phyloP scores from a whole-genome alignment of 2,329 filamentous ascomycete species.

The Fusarium equiseti region DNA sequence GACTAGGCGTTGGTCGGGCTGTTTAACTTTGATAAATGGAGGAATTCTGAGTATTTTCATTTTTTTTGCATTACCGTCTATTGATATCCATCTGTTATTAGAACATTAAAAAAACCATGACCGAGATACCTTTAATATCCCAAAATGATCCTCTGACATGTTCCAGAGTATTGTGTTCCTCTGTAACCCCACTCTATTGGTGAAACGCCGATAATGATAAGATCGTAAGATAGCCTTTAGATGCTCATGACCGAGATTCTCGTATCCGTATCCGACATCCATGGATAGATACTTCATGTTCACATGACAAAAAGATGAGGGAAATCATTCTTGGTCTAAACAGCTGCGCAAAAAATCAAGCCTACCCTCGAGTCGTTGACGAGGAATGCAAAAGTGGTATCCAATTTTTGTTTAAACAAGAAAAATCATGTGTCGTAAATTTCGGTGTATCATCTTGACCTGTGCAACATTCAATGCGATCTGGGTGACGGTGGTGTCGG shows the following conservation, averaged over 20 bases:
- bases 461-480: conserved; percentile 33
- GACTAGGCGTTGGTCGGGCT: background rate
- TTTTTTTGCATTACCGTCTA: conserved; percentile 7
- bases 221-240: conserved; percentile 6
- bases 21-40: conserved; percentile 5
- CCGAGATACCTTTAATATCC: background rate
- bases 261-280: background rate
- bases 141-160: conserved; percentile 10
- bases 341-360: conserved; percentile 17
- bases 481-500: conserved; percentile 45
- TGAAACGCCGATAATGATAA: conserved; percentile 35
- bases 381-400: conserved; percentile 37
- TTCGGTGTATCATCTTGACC: conserved; percentile 3
- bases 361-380: conserved; percentile 19
- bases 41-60: conserved; percentile 2
- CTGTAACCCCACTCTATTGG: conserved; percentile 35
- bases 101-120: conserved; percentile 7
- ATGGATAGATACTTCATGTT: conserved; percentile 18
- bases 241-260: conserved; percentile 1
- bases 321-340: conserved; percentile 34
- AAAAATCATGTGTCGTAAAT: conserved; percentile 22
- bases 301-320: conserved; percentile 15
- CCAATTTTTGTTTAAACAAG: conserved; percentile 24
- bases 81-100: conserved; percentile 26
- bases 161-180: conserved; percentile 24